Base-by-base conservation (phyloP, 1,284 basidiomycete species). In the Porodaedalea pini region DNA sequence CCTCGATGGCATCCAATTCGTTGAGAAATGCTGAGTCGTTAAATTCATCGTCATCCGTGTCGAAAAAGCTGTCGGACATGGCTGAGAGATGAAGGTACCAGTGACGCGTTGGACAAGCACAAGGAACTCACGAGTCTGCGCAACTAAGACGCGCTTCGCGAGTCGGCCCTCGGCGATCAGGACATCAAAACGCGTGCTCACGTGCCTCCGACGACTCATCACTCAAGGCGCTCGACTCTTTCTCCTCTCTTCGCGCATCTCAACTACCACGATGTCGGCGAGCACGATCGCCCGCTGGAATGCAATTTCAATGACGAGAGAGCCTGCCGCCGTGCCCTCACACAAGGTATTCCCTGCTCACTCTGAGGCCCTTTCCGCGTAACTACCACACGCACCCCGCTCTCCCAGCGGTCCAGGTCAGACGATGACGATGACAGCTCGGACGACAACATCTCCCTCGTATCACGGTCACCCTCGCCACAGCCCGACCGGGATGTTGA, bases 41-140 rank as follows among this genome's bases (percentile, higher is more conserved):
- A 36, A 88, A 68, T 0, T 78, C 79, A 51, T 75, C 77, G 50
- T 71, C 70, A 71, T 76, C 61, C 62, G 82, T 83, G 62, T 82
- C 83, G 66, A 86, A 88, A 63, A 80, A 85, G 32, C 74, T 80
- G 67, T 85, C 84, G 36, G 85, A 87, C 86, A 86, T 90, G 15
- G 23, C 29, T 17, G 15, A 41, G n/a, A n/a, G 13, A 43, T 31
- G 51, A 19, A 23, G 15, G 11, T 19, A 13, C 19, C 4, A 7
- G 21, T 10, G n/a, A 32, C 4, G 31, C 4, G 5, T 50, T 37
- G 19, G 41, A n/a, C 37, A 15, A 32, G 6, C 31, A 47, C 10
- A 36, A 6, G 54, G 10, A 31, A 41, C 19, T 10, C 19, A 23
- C n/a, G 53, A 11, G 15, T 21, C 43, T 31, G 23, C 17, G 23